Conservation (phyloP, 768 basidiomycete genomes). For the Boletus rubroflammeus region DNA sequence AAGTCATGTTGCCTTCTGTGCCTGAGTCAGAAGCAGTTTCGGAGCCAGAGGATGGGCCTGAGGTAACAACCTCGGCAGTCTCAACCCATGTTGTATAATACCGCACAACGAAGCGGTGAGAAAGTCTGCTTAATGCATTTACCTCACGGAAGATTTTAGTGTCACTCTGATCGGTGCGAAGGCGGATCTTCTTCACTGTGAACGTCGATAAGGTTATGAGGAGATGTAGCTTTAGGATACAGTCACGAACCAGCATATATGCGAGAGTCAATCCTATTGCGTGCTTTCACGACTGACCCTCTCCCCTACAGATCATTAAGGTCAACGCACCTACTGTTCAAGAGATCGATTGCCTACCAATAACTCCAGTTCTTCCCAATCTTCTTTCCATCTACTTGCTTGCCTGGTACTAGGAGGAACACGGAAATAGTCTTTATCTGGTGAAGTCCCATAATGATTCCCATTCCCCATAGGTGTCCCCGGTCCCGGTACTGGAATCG, state of each 20-base stretch:
- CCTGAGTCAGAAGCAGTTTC: constrained; percentile 37
- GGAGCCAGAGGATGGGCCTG: constrained; percentile 46
- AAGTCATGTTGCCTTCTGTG: constrained; percentile 50
- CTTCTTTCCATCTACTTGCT: constrained; percentile 83
- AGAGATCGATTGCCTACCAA: constrained; percentile 41
- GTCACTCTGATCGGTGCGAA: constrained; percentile 75
- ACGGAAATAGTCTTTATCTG: constrained; percentile 64
- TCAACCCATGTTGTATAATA: constrained; percentile 94
- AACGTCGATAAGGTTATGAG: neutral
- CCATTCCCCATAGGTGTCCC: constrained; percentile 48
- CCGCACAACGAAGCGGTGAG: constrained; percentile 87
- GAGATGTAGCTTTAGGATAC: neutral
- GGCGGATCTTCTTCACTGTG: constrained; percentile 83
- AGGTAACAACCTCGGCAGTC: constrained; percentile 49
- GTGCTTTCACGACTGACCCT: constrained; percentile 92
- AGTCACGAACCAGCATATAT: constrained; percentile 69
- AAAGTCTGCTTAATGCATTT: constrained; percentile 80
- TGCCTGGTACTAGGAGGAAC: constrained; percentile 40
- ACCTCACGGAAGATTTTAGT: constrained; percentile 89
- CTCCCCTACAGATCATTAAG: constrained; percentile 53
- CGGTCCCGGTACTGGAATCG: constrained; percentile 26
- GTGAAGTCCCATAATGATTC: constrained; percentile 45
- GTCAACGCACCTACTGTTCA: neutral
- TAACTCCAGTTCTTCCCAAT: constrained; percentile 91
- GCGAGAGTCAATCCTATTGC: constrained; percentile 80